A percentile compares a stretch with the other conserved stretches of the same genome.
Conservation (phyloP, 2,329 filamentous ascomycete genomes). For the Elsinoe batatas region DNA sequence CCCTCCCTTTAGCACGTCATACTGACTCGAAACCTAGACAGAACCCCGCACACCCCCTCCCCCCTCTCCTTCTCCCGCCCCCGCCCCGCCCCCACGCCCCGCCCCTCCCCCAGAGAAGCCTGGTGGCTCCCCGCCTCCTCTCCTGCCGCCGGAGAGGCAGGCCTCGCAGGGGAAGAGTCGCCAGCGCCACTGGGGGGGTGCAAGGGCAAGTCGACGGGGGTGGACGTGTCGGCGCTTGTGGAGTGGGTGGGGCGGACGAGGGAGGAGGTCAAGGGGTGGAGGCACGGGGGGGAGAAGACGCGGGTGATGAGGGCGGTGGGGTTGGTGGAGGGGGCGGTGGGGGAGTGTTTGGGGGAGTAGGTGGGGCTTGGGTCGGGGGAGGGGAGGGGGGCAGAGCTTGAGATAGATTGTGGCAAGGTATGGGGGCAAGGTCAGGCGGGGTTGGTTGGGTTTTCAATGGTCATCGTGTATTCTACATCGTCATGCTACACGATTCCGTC, state of each 20-base stretch:
- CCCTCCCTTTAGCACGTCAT: neutral
- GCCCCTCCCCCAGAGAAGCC: neutral
- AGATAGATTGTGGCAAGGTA: too few relatives aligned
- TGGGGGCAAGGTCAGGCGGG: neutral
- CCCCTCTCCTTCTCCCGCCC: conserved; percentile 23
- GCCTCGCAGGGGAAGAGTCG: neutral
- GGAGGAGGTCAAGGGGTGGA: neutral
- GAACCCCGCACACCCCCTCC: conserved; percentile 19
- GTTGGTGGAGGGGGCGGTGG: conserved; percentile 4
- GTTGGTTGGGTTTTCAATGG: neutral
- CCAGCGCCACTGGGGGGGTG: too few relatives aligned
- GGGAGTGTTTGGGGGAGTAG: neutral
- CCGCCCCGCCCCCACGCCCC: neutral
- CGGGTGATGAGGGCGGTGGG: neutral
- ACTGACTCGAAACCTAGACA: conserved; percentile 1
- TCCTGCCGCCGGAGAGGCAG: neutral
- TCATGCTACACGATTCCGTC: conserved; percentile 4
- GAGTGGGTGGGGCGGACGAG: neutral
- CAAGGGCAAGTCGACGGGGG: neutral
- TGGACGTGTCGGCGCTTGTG: neutral
- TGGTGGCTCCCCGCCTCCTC: neutral
- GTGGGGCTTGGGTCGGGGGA: neutral
- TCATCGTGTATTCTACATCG: conserved; percentile 6
- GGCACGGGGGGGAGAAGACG: neutral
- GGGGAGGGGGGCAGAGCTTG: neutral